Evolutionary conservation across 257 asterid genomes (phyloP).

Genomic region (Solanum pennellii): DNA sequence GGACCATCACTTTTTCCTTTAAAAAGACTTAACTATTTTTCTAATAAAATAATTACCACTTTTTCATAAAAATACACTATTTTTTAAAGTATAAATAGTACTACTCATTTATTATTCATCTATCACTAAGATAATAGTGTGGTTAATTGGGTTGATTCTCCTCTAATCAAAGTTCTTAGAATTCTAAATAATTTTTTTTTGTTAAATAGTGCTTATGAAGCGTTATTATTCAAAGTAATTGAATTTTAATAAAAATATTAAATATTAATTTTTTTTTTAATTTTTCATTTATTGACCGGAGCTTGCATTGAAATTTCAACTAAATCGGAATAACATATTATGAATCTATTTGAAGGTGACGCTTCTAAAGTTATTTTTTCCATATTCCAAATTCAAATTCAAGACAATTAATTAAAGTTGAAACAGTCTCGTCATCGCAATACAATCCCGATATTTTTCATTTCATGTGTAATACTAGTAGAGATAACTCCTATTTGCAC

Average conservation of each 20-base stretch:
- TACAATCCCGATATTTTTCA: background rate
- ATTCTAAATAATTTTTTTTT: too few species aligned
- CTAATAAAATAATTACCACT: background rate
- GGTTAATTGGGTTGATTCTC: background rate
- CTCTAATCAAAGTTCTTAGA: fast-evolving
- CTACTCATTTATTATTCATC: too few species aligned
- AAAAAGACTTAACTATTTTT: background rate
- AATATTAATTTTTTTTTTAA: too few species aligned
- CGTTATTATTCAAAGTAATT: too few species aligned
- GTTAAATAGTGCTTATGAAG: too few species aligned
- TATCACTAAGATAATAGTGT: background rate
- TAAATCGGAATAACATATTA: too few species aligned
- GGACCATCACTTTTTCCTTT: conserved; percentile 1
- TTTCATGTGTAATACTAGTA: background rate
- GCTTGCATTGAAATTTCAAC: background rate
- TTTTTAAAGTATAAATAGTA: background rate
- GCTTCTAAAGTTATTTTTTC: background rate
- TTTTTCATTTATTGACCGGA: too few species aligned
- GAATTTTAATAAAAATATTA: too few species aligned
- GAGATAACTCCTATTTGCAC: background rate
- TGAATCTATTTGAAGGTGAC: fast-evolving
- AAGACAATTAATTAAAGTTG: too few species aligned
- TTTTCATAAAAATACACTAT: background rate
- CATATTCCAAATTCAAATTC: fast-evolving
- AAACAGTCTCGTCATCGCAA: too few species aligned